Evolutionary conservation across 371 early-diverging fungal species (phyloP).

Genomic region (Thermomucor indicae-seudaticae): DNA sequence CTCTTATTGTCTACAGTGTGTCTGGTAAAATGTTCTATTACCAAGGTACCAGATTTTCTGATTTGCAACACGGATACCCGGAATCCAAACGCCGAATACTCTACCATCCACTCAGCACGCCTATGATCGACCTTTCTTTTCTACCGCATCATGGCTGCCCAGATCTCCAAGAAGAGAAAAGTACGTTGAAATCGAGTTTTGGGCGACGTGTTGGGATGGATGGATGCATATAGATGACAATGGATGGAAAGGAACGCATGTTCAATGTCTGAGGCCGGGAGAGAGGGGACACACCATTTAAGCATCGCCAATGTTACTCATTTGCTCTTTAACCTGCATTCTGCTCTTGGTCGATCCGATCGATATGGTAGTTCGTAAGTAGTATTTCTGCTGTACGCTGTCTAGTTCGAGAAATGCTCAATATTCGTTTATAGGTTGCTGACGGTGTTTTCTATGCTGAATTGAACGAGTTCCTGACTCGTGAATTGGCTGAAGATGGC

Average conservation of each 20-base stretch:
- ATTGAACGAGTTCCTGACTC: slow-evolving; percentile 98
- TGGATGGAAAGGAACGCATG: not conserved
- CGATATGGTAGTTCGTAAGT: slow-evolving; percentile 46
- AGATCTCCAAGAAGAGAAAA: slow-evolving; percentile 79
- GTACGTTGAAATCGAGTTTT: slow-evolving; percentile 27
- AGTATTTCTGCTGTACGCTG: not conserved
- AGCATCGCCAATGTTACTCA: no score
- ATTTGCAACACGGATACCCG: no score
- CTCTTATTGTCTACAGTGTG: no score
- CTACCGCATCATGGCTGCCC: slow-evolving; percentile 35
- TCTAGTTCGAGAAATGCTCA: not conserved
- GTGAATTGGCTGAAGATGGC: slow-evolving; percentile 88
- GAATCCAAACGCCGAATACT: no score
- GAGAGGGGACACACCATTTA: no score
- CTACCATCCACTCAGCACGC: no score
- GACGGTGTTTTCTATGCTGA: slow-evolving; percentile 99
- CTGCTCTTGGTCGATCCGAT: not conserved
- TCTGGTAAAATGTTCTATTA: no score
- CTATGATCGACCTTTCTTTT: no score
- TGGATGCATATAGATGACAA: slow-evolving; percentile 7
- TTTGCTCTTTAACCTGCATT: not conserved
- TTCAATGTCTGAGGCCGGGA: not conserved
- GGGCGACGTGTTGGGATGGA: slow-evolving; percentile 18
- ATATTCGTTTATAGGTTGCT: slow-evolving; percentile 63
- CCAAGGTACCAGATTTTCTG: no score